phyloP scores from a whole-genome alignment of 148 eudicot species.

The Vaccinium vitisidaea region DNA sequence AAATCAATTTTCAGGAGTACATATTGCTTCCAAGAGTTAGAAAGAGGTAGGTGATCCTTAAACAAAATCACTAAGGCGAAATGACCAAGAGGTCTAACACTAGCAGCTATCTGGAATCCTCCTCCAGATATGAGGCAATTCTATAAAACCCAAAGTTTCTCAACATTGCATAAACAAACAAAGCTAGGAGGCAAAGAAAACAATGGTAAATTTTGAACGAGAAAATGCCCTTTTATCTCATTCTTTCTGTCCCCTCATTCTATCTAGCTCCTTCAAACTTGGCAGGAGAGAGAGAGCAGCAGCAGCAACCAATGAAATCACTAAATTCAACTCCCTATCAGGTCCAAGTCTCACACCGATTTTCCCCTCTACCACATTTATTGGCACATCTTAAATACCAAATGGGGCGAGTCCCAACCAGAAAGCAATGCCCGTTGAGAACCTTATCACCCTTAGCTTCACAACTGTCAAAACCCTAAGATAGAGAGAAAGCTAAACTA shows the following conservation, averaged over 20 bases:
- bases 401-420: not conserved
- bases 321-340: not conserved
- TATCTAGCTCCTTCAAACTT: not conserved
- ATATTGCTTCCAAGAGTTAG: not conserved
- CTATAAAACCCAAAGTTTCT: not conserved
- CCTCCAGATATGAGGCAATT: not conserved
- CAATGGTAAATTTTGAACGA: not conserved
- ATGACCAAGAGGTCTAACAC: not conserved
- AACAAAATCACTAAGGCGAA: not conserved
- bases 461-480: not conserved
- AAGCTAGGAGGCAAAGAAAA: not conserved
- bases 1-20: not conserved
- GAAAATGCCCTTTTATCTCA: not conserved
- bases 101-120: not conserved
- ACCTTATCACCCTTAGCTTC: not conserved
- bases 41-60: conserved; percentile 1
- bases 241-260: not conserved
- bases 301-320: not conserved
- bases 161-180: not conserved
- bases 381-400: not conserved
- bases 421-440: not conserved
- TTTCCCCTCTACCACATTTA: not conserved
- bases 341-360: not conserved
- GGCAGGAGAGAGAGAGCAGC: not conserved
- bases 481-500: not conserved